Evolutionary conservation across 2,329 filamentous ascomycete genomes (phyloP).

Genomic region (Epichloe hybrida): DNA sequence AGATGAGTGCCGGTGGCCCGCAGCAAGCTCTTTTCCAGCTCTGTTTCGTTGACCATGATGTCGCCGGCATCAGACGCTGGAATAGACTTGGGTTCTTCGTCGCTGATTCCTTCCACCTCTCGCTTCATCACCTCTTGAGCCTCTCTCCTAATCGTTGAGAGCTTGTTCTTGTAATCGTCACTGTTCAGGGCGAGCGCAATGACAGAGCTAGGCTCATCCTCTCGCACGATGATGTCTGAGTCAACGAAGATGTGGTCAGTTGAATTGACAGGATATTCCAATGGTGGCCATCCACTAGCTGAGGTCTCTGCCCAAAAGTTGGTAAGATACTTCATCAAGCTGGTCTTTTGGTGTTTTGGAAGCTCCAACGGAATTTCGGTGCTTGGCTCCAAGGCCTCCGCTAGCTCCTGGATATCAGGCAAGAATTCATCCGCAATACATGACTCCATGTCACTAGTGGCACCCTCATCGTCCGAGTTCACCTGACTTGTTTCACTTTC

Average conservation of each 20-base stretch:
- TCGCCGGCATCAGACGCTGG: slow-evolving; percentile 23
- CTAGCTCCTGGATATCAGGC: slow-evolving; percentile 47
- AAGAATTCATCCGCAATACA: slow-evolving; percentile 55
- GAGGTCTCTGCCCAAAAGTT: slow-evolving; percentile 98
- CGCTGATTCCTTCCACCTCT: slow-evolving; percentile 18
- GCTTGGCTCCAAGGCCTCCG: slow-evolving; percentile 46
- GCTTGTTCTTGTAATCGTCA: slow-evolving; percentile 71
- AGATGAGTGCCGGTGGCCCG: slow-evolving; percentile 81
- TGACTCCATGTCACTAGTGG: slow-evolving; percentile 58
- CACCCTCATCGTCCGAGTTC: slow-evolving; percentile 56
- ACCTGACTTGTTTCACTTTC: slow-evolving; percentile 30
- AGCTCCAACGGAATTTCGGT: slow-evolving; percentile 56
- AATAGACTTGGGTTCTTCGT: slow-evolving; percentile 17
- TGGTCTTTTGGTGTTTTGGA: slow-evolving; percentile 85
- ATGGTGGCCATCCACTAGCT: slow-evolving; percentile 79
- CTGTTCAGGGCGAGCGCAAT: slow-evolving; percentile 87
- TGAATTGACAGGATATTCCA: slow-evolving; percentile 81
- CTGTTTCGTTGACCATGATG: slow-evolving; percentile 44
- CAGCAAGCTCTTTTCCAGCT: slow-evolving; percentile 74
- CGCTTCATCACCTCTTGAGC: slow-evolving; percentile 29
- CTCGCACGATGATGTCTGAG: slow-evolving; percentile 90
- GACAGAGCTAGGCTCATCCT: slow-evolving; percentile 92
- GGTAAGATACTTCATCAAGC: slow-evolving; percentile 85
- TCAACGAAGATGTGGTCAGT: slow-evolving; percentile 95
- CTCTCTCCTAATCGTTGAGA: slow-evolving; percentile 50